Base-by-base conservation (phyloP, 352 stramenopile species). In the Chrysophaeum taylorii region DNA sequence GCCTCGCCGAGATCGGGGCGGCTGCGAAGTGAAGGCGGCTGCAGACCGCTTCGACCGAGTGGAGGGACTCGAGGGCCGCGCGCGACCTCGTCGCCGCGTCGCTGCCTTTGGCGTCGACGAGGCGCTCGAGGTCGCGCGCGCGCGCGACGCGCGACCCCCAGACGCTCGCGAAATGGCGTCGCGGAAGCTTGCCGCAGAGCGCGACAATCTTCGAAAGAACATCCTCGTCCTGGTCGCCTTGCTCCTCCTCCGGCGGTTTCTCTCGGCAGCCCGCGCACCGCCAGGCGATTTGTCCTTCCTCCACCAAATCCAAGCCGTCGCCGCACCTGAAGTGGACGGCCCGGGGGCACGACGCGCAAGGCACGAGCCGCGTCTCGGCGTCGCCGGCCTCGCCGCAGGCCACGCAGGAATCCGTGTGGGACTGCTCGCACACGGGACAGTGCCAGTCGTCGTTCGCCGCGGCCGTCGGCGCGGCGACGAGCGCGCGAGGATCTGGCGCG, bases 361-460 rank as follows among this genome's bases (percentile, higher is more conserved):
- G 31, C 57, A 66, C 1, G 31, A 66, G 57, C 33, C 57, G 57
- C 57, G 57, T 66, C 33, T 66, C 57, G 27, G 7, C 31, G 57
- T 66, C 57, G 33, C 57, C 57, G 18, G 31, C 14, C 21, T 48
- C 35, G 33, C 57, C 57, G 36, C 57, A 66, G 21, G 27, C 21
- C 2, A 66, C 57, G 57, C 57, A 66, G 33, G 7, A 14, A 2
- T 5, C 21, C 21, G 35, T 36, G 57, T 66, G 57, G 4, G 31
- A 43, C 57, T 15, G 16, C 14, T 14, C 7, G 57, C 57, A 66
- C 1, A n/a, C 5, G 1, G 57, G 57, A 36, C 57, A 66, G 36
- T 66, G 57, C 57, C 57, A 66, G 25, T 5, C 33, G 4, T 38
- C 52, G 5, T 63, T 33, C 27, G 7, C 25, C 7, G 5, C 29